These are phyloP conservation scores for Aspergillus fumigatiaffinis DNA, from an alignment of 2,329 filamentous ascomycete genomes.

Conservation along the genomic window DNA sequence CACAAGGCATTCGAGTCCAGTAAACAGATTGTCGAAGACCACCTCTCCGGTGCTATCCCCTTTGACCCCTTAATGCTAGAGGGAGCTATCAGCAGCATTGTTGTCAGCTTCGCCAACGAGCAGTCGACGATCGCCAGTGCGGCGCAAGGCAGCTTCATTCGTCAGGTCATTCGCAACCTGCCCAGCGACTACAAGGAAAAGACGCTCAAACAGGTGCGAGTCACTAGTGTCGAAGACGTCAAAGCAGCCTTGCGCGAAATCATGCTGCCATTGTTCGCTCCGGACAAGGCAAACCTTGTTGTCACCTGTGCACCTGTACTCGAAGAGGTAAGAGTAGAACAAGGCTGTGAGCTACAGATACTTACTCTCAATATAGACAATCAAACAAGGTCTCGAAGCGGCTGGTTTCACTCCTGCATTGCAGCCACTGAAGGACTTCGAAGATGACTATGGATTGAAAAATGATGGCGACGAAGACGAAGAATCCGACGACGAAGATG, in stretches of 20 bases:
- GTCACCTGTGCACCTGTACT: constrained; percentile 84
- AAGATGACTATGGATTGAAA: constrained; percentile 84
- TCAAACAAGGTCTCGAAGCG: constrained; percentile 68
- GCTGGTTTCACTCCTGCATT: constrained; percentile 77
- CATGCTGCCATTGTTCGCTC: constrained; percentile 74
- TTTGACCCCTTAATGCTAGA: constrained; percentile 83
- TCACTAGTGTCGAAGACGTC: constrained; percentile 73
- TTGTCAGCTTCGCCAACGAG: constrained; percentile 80
- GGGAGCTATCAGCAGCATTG: constrained; percentile 84
- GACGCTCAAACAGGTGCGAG: constrained; percentile 71
- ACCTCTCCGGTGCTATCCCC: constrained; percentile 65
- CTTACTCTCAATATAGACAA: constrained; percentile 51
- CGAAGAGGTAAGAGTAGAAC: constrained; percentile 65
- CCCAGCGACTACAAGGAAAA: constrained; percentile 72
- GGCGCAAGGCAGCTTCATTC: constrained; percentile 77
- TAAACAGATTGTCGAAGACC: constrained; percentile 68
- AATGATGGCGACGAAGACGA: constrained; percentile 58
- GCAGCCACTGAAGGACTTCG: constrained; percentile 71
- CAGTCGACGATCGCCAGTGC: constrained; percentile 80
- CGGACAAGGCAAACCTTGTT: constrained; percentile 76
- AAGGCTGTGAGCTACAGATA: constrained; percentile 9
- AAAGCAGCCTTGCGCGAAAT: constrained; percentile 68
- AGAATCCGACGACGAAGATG: constrained; percentile 57
- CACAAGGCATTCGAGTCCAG: constrained; percentile 80
- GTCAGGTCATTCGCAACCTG: constrained; percentile 72